Conservation (phyloP, 139 green algal species). For the Volvox reticuliferus region DNA sequence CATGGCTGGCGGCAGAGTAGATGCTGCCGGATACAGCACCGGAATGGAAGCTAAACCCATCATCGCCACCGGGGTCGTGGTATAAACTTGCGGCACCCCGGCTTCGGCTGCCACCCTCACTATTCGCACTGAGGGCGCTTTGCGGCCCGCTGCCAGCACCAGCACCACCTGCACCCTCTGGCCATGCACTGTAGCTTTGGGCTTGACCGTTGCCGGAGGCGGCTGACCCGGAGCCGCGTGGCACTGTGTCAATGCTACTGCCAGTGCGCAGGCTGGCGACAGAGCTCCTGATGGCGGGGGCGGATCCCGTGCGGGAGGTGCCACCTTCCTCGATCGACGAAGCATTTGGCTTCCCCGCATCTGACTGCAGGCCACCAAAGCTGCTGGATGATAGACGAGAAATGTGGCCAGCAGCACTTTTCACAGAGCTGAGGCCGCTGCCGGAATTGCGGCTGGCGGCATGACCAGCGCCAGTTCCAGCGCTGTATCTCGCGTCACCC, state of each 20-base stretch:
- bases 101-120: background rate
- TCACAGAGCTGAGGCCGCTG: background rate
- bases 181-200: background rate
- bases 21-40: background rate
- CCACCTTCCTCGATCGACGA: background rate
- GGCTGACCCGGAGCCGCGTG: background rate
- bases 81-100: background rate
- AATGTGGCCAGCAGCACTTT: background rate
- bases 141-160: background rate
- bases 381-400: background rate
- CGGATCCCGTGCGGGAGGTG: background rate
- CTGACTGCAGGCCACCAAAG: background rate
- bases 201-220: background rate
- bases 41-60: constrained; percentile 2
- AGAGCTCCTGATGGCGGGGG: background rate
- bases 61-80: background rate
- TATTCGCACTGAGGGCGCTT: background rate
- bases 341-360: background rate
- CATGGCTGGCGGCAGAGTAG: background rate
- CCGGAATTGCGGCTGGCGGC: background rate
- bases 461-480: too few relatives aligned
- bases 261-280: background rate
- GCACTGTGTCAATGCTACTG: background rate
- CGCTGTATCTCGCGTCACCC: background rate
- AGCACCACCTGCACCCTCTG: background rate